Base-by-base conservation (phyloP, 208 protist genomes). In the Leishmania martiniquensis region DNA sequence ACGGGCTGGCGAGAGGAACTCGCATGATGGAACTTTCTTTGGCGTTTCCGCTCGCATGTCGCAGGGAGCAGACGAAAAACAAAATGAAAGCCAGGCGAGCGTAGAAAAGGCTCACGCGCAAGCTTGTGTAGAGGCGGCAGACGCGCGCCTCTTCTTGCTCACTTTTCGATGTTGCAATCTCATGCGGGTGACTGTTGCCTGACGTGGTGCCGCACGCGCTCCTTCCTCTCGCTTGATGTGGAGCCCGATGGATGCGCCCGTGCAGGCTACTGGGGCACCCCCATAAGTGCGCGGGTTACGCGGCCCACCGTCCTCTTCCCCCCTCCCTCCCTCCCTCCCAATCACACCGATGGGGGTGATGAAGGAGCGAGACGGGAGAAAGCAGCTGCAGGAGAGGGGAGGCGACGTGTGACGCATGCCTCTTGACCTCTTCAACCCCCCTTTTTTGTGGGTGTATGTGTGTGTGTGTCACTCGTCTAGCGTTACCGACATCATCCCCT, bases 1-100 rank as follows among this genome's bases (percentile, higher is more conserved):
- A 97, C 76, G 96, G 93, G 93, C 72, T 97, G 59, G 79, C 91
- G 0, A 25, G 22, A 77, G 87, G 44, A 85, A 97, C 65, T 78
- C 90, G 2, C 87, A 92, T 54, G 83, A 88, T 49, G 90, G 52
- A 84, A 13, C 0, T 51, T 22, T 13, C n/a, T 22, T 60, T 1
- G 17, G 47, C 15, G n/a, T n/a, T n/a, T n/a, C n/a, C n/a, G n/a
- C n/a, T n/a, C n/a, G n/a, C n/a, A n/a, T n/a, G n/a, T n/a, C n/a
- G n/a, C n/a, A n/a, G n/a, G n/a, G n/a, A n/a, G n/a, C n/a, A n/a
- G n/a, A n/a, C n/a, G n/a, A n/a, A n/a, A n/a, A 51, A 13, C 47
- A 51, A 51, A 9, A 51, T 51, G 47, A 51, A 51, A 51, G 47
- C 15, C 0, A 51, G 15, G 47, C 12, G 3, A 51, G 47, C 47